Base-by-base conservation (phyloP, 2,329 filamentous ascomycete species). In the Exophiala xenobiotica region DNA sequence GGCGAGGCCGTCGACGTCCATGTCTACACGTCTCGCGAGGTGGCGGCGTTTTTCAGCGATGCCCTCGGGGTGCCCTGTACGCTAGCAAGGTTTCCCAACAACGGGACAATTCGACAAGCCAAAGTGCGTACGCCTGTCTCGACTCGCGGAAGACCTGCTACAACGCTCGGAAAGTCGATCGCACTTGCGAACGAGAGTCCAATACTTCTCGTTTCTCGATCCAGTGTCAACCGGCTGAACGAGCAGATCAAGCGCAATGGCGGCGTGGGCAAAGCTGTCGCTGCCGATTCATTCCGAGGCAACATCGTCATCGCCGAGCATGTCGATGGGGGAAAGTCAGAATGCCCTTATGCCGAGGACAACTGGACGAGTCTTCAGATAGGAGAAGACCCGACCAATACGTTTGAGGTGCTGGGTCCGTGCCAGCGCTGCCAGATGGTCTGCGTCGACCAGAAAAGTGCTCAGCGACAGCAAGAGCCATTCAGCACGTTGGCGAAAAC, bases 401-500 rank as follows among this genome's bases (percentile, higher is more conserved):
- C 12, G 24, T 57, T 76, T 18, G 64, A 86, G 55, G 81, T 95
- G 63, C 72, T 97, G 3, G 92, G 91, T 0, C 81, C 87, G 2
- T 99, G 93, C 64, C 81, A 90, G 54, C 77, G 93, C 53, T 99
- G 93, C 62, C 90, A 96, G 67, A 97, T 99, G 91, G 86, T 99
- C 7, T 96, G 92, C 66, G 82, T 97, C 39, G 85, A 99, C 64
- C 93, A 96, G 67, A 75, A 83, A 40, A 96, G 86, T 9, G 90
- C 84, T 0, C 78, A 83, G 57, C 87, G 83, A 67, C 82, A 84
- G 57, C 83, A 90, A 57, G 93, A 97, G 68, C 93, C 93, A 0
- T 95, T 93, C 65, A 81, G 87, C 3, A 96, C 90, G 1, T 72
- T 99, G 52, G 86, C 88, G 1, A 96, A 95, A 74, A 95, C 89